Evolutionary conservation across 1,284 basidiomycete genomes (phyloP), one percentile per base, ranked within the genome.

Genomic region (Ceratobasidium sp.): DNA sequence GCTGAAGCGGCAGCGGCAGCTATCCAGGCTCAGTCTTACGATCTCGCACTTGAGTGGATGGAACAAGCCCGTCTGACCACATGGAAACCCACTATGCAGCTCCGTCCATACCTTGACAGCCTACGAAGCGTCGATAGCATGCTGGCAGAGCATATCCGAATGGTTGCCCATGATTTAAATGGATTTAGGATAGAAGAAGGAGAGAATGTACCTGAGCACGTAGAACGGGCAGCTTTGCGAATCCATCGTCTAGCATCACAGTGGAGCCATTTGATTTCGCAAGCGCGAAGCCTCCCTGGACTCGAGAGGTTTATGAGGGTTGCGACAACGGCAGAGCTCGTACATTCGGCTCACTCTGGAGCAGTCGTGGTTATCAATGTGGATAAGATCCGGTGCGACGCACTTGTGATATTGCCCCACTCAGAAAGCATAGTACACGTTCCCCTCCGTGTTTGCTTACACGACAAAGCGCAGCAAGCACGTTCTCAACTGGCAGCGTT

Each of bases 41-140:
- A 47, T 16, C 28, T 57, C 0, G 79, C 79, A 8, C 28, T 79
- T 18, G 79, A 80, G 58, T 76, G 77, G 67, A 59, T 80, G 1
- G 79, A 79, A 71, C 23, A 77, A 67, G 79, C 79, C 21, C 76
- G 80, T 13, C 38, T 18, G 1, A 28, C 41, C 23, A 9, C 28
- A 4, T 44, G 41, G 54, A 55, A 55, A 32, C 54, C 30, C n/a
- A 32, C 35, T 4, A 7, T 13, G 21, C 54, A 55, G 35, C 7
- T 55, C 9, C 26, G 54, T 32, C 4, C 54, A 16, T 6, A 21
- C 4, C 30, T 55, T 6, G 54, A 55, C 8, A 32, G 32, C 7
- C 30, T 55, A 14, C 11, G 11, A 16, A 28, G 21, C 16, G 54
- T 32, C 1, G n/a, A 43, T n/a, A 30, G 32, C 11, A 44, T 9